Conservation (phyloP, 169 alveolate species). For the Plasmodium vivax region DNA sequence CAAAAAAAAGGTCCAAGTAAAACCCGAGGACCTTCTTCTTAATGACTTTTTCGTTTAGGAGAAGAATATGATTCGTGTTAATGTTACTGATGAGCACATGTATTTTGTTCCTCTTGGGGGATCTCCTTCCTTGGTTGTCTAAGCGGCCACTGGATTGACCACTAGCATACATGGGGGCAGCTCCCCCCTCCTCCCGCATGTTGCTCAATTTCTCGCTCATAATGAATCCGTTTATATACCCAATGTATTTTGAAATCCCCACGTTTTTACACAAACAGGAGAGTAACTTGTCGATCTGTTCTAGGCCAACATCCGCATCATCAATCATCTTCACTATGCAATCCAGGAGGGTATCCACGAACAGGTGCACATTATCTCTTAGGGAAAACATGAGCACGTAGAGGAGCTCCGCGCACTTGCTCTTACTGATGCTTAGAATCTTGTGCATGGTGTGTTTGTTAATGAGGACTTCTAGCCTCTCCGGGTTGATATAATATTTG, state of each 20-base stretch:
- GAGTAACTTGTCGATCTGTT: constrained; percentile 45
- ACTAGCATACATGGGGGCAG: too few species aligned
- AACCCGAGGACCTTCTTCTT: constrained; percentile 46
- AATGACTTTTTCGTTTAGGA: constrained; percentile 62
- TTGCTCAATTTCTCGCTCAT: constrained; percentile 23
- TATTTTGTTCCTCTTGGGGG: constrained; percentile 50
- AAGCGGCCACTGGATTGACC: not conserved
- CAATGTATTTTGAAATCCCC: constrained; percentile 62
- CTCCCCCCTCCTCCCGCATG: constrained; percentile 2
- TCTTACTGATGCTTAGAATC: constrained; percentile 37
- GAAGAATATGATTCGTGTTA: constrained; percentile 36
- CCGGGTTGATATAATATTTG: constrained; percentile 51
- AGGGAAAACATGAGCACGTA: constrained; percentile 45
- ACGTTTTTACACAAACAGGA: constrained; percentile 48
- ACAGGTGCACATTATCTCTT: constrained; percentile 40
- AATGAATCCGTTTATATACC: constrained; percentile 41
- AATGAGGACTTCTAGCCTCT: constrained; percentile 29
- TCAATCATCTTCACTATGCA: constrained; percentile 26
- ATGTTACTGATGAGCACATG: constrained; percentile 32
- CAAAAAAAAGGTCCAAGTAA: constrained; percentile 59
- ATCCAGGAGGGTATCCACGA: constrained; percentile 34
- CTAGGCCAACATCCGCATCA: constrained; percentile 19
- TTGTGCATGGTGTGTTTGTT: constrained; percentile 17
- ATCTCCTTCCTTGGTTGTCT: not conserved
- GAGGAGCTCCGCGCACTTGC: constrained; percentile 35